Evolutionary conservation across 305 asterid genomes (phyloP).

Genomic region (Solanum hybrid): DNA sequence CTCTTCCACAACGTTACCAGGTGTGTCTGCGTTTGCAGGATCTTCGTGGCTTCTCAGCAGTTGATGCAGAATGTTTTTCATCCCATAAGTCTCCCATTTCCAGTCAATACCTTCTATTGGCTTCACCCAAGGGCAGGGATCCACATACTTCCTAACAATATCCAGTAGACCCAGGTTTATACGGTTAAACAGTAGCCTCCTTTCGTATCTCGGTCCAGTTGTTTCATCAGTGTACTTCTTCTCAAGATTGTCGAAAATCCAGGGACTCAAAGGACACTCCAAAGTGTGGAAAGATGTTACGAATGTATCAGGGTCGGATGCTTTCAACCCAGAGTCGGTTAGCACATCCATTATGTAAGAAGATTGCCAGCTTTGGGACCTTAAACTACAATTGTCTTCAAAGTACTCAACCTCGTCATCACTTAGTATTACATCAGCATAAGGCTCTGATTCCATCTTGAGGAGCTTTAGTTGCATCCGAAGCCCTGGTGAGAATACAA

Average conservation of each 20-base stretch:
- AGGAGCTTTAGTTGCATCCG: slow-evolving; percentile 77
- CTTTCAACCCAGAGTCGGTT: slow-evolving; percentile 47
- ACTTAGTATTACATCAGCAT: slow-evolving; percentile 25
- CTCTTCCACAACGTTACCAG: slow-evolving; percentile 37
- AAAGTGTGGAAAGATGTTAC: slow-evolving; percentile 42
- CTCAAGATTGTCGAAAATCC: slow-evolving; percentile 57
- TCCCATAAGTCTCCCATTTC: slow-evolving; percentile 21
- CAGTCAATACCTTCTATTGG: slow-evolving; percentile 21
- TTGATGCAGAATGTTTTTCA: slow-evolving; percentile 38
- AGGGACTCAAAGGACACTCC: slow-evolving; percentile 47
- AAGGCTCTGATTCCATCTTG: slow-evolving; percentile 66
- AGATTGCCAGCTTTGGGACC: slow-evolving; percentile 44
- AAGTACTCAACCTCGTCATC: slow-evolving; percentile 28
- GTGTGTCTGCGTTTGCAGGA: neutral
- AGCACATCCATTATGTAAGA: slow-evolving; percentile 45
- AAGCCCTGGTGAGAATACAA: slow-evolving; percentile 35
- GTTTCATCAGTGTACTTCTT: slow-evolving; percentile 38
- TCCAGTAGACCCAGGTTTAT: slow-evolving; percentile 45
- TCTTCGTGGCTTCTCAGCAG: slow-evolving; percentile 25
- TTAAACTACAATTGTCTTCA: slow-evolving; percentile 20
- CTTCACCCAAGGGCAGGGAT: slow-evolving; percentile 54
- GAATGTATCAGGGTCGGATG: slow-evolving; percentile 27
- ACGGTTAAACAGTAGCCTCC: slow-evolving; percentile 61
- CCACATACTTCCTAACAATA: slow-evolving; percentile 24
- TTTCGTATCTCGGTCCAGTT: slow-evolving; percentile 28